phyloP scores from a whole-genome alignment of 2,329 filamentous ascomycete species.

The Diaporthe capsici region DNA sequence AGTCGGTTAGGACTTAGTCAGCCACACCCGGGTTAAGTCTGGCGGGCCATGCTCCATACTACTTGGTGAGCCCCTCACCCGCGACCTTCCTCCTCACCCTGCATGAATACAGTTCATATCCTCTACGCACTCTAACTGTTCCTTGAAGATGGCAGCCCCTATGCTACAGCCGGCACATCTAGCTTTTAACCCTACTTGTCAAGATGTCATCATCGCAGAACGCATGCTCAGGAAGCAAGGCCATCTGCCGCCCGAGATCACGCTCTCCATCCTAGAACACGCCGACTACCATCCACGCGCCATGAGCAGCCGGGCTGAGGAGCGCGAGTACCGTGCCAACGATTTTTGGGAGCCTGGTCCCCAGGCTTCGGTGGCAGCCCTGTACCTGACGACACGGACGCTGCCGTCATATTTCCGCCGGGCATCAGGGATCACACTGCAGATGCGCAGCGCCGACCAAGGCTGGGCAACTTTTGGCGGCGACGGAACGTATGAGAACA shows the following conservation, averaged over 20 bases:
- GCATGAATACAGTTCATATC: background rate
- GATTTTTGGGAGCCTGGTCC: conserved; percentile 22
- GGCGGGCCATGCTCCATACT: too few relatives aligned
- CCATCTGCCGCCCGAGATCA: background rate
- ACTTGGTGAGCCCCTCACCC: background rate
- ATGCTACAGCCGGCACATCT: background rate
- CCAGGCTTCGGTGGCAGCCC: conserved; percentile 11
- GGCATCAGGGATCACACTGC: conserved; percentile 42
- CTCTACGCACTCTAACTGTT: background rate
- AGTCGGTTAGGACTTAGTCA: too few relatives aligned
- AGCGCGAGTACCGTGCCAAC: background rate
- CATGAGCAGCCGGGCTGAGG: background rate
- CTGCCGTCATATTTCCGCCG: conserved; percentile 14
- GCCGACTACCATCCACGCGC: conserved; percentile 11
- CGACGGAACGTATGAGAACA: conserved; percentile 43
- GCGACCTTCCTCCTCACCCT: background rate
- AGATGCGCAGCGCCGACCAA: conserved; percentile 43
- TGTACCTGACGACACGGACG: conserved; percentile 12
- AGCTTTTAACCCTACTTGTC: conserved; percentile 17
- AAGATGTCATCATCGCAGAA: background rate
- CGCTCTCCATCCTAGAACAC: background rate
- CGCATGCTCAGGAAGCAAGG: background rate
- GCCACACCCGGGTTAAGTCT: too few relatives aligned
- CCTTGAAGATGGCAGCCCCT: background rate
- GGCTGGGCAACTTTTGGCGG: conserved; percentile 44